Conservation (phyloP, 306 rosid genomes). For the Trifolium subterraneum region DNA sequence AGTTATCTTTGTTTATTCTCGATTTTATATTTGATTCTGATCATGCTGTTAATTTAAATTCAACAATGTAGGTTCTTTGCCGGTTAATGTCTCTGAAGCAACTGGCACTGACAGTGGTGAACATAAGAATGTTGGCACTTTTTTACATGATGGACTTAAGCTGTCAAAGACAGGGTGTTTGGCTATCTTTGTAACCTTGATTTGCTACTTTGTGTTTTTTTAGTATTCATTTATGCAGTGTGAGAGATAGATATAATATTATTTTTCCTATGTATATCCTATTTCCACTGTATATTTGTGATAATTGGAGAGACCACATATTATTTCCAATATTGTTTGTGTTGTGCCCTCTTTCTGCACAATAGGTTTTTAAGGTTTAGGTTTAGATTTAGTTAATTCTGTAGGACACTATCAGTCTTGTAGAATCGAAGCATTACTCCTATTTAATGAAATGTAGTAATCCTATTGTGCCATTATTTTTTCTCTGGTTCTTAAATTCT, state of each 20-base stretch:
- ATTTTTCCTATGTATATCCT: constrained; percentile 42
- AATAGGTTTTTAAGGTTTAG: constrained; percentile 40
- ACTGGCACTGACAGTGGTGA: constrained; percentile 62
- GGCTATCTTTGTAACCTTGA: constrained; percentile 54
- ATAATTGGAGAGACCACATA: constrained; percentile 48
- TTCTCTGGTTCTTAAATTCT: too few relatives aligned
- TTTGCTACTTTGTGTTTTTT: constrained; percentile 48
- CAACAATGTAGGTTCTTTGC: constrained; percentile 60
- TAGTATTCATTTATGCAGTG: constrained; percentile 49
- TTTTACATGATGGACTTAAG: constrained; percentile 44
- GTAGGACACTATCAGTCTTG: constrained; percentile 37
- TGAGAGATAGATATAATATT: constrained; percentile 37
- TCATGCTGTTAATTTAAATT: constrained; percentile 24
- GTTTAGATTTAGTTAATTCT: constrained; percentile 18
- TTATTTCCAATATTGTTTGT: constrained; percentile 41
- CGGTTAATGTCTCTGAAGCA: constrained; percentile 84
- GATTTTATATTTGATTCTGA: constrained; percentile 25
- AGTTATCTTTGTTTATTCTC: background rate
- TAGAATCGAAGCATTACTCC: constrained; percentile 41
- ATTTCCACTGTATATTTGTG: constrained; percentile 57
- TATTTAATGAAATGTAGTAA: too few relatives aligned
- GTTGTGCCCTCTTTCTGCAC: background rate
- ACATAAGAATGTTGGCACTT: too few relatives aligned
- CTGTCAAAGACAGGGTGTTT: constrained; percentile 44
- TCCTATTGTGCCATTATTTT: too few relatives aligned